Conservation (phyloP, 331 rosid species). For the Cydonia oblonga region DNA sequence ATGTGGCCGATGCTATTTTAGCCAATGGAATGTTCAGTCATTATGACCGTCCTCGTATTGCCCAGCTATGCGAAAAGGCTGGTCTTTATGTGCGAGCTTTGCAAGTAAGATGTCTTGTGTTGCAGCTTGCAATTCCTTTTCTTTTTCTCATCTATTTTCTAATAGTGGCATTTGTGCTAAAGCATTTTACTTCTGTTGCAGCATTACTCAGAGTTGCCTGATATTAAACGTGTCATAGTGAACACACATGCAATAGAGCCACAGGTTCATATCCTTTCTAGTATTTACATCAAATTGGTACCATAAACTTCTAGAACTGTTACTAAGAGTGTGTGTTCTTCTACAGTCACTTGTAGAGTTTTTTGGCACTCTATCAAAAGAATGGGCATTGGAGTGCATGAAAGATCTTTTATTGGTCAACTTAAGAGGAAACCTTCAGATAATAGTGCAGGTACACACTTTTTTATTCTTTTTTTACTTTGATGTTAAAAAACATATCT, state of each 20-base stretch:
- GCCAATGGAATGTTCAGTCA: conserved; percentile 99
- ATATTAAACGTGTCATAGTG: conserved; percentile 89
- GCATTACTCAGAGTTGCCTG: conserved; percentile 98
- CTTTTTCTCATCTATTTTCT: neutral
- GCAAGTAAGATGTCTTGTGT: conserved; percentile 48
- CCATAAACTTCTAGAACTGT: too few species aligned
- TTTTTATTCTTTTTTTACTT: neutral
- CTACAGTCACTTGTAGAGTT: conserved; percentile 97
- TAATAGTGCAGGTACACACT: conserved; percentile 77
- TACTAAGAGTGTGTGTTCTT: too few species aligned
- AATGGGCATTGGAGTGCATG: conserved; percentile 99
- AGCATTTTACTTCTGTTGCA: conserved; percentile 35
- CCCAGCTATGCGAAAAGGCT: conserved; percentile 94
- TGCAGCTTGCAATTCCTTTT: neutral
- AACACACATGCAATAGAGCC: conserved; percentile 99
- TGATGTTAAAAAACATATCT: conserved; percentile 3
- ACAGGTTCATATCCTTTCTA: too few species aligned
- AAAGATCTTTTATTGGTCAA: conserved; percentile 94
- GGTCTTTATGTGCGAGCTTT: conserved; percentile 93
- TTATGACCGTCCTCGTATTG: conserved; percentile 93
- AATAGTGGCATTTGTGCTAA: neutral
- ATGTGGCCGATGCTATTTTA: conserved; percentile 95
- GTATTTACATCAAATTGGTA: too few species aligned
- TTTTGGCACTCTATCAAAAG: conserved; percentile 89
- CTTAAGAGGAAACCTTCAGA: conserved; percentile 95